A percentile compares a stretch with the other conserved stretches of the same genome.
Conservation (phyloP, 352 stramenopile genomes). For the Globisporangium solare region DNA sequence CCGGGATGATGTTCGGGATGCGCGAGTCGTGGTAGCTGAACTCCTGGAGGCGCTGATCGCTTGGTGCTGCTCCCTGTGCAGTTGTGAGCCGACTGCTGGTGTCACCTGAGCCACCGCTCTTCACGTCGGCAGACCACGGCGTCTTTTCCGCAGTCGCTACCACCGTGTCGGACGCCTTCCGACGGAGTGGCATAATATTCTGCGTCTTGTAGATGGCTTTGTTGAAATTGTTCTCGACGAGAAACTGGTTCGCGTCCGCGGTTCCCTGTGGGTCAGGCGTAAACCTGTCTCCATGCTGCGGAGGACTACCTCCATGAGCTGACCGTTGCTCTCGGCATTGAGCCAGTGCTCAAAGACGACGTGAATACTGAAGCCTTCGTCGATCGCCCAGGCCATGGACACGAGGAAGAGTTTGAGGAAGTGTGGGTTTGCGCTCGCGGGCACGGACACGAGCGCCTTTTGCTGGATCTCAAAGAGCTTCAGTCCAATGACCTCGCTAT, state of each 20-base stretch:
- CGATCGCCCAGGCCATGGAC: slow-evolving; percentile 54
- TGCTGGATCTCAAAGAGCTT: slow-evolving; percentile 80
- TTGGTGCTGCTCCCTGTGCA: not conserved
- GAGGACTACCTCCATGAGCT: slow-evolving; percentile 61
- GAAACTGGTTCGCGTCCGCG: slow-evolving; percentile 57
- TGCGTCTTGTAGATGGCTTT: not conserved
- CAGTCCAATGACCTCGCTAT: slow-evolving; percentile 13
- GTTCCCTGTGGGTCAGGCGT: slow-evolving; percentile 32
- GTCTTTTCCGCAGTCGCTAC: not conserved
- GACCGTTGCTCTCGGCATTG: slow-evolving; percentile 35
- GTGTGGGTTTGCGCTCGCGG: slow-evolving; percentile 41
- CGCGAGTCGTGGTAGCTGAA: slow-evolving; percentile 7
- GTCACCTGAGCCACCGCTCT: not conserved
- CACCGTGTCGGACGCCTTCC: slow-evolving; percentile 2
- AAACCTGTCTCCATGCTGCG: slow-evolving; percentile 66
- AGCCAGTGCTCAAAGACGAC: slow-evolving; percentile 63
- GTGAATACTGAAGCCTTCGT: slow-evolving; percentile 76
- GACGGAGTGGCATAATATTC: not conserved
- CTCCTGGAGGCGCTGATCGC: not conserved
- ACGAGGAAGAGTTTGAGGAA: slow-evolving; percentile 69
- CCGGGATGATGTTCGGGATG: not conserved
- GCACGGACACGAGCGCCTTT: slow-evolving; percentile 57
- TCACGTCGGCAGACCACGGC: not conserved
- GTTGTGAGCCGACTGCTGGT: not conserved
- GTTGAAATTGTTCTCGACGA: slow-evolving; percentile 39